Evolutionary conservation across 176 grass and related monocot genomes (phyloP), one percentile per base, ranked within the genome.

Genomic region (Rhynchospora breviuscula): DNA sequence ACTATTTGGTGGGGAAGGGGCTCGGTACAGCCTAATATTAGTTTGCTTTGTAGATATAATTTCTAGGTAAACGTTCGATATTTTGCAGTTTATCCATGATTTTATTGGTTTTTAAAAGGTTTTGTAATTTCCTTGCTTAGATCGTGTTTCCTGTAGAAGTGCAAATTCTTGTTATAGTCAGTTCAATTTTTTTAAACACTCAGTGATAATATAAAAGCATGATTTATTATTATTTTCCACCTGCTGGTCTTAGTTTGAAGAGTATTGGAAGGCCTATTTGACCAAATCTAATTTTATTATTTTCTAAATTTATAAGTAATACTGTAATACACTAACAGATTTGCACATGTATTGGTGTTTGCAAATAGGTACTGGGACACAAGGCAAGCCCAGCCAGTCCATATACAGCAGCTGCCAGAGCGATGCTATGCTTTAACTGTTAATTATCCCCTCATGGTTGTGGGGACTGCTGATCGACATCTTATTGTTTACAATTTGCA

Each of bases 381-480:
- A n/a, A 92, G 95, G 22, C 95, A 94, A 67, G 22, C 88, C 48
- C 89, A 98, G 64, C 92, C 95, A 49, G 95, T 81, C 29, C 95
- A 98, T 91, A 64, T 91, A 61, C 95, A 98, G 75, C 95, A 90
- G 87, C 87, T 94, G 66, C 95, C 95, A 81, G 95, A 94, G 60
- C 85, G 90, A 31, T 92, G 90, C 68, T 94, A 91, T 70, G 82
- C 95, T 81, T 79, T 98, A 77, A 91, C 95, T 64, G 92, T 98
- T 83, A 90, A 85, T 78, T 98, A 98, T 74, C 92, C 92, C 33
- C 88, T 98, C 80, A 94, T 98, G 95, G 93, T 98, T 87, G 92
- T 98, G 83, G 95, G 95, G 64, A 98, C 92, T 52, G 87, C 95
- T 58, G 95, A 94, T 84, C 90, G 90, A 61, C 86, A 98, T 35